phyloP scores from a whole-genome alignment of 2,329 filamentous ascomycete species.

The Botrytis fragariae region DNA sequence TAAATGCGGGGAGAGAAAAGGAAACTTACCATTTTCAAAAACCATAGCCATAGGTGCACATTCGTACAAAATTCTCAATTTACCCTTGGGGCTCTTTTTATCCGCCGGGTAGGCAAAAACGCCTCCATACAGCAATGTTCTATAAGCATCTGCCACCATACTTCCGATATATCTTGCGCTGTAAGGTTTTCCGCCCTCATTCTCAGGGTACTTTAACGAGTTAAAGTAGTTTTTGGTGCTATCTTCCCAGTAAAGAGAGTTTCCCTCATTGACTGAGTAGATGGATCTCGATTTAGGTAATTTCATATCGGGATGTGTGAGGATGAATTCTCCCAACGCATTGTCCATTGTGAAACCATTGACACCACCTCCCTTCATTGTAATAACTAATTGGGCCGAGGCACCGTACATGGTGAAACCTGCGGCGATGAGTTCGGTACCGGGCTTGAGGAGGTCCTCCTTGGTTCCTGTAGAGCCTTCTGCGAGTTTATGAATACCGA shows the following conservation, averaged over 20 bases:
- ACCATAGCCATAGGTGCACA: slow-evolving; percentile 99
- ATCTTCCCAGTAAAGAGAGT: slow-evolving; percentile 94
- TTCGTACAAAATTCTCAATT: slow-evolving; percentile 95
- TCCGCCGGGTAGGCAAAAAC: slow-evolving; percentile 98
- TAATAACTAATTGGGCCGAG: slow-evolving; percentile 92
- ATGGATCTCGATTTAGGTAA: slow-evolving; percentile 79
- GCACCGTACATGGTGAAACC: slow-evolving; percentile 99
- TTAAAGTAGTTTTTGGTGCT: slow-evolving; percentile 85
- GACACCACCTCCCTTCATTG: slow-evolving; percentile 87
- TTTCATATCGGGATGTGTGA: slow-evolving; percentile 92
- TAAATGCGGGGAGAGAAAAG: not conserved
- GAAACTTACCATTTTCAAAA: slow-evolving; percentile 85
- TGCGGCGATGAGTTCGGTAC: slow-evolving; percentile 85
- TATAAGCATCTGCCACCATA: slow-evolving; percentile 98
- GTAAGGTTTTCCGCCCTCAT: slow-evolving; percentile 78
- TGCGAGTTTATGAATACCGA: slow-evolving; percentile 85
- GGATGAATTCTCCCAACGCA: slow-evolving; percentile 95
- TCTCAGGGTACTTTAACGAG: slow-evolving; percentile 76
- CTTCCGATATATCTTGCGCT: slow-evolving; percentile 91
- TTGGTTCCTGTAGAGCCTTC: slow-evolving; percentile 71
- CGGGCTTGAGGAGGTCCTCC: slow-evolving; percentile 85
- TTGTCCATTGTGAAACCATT: slow-evolving; percentile 98
- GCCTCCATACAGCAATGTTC: slow-evolving; percentile 90
- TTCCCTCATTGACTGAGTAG: slow-evolving; percentile 98
- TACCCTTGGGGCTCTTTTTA: slow-evolving; percentile 98